These are phyloP conservation scores for Fusarium hostae DNA, from an alignment of 2,329 filamentous ascomycete species.

Conservation along the genomic window DNA sequence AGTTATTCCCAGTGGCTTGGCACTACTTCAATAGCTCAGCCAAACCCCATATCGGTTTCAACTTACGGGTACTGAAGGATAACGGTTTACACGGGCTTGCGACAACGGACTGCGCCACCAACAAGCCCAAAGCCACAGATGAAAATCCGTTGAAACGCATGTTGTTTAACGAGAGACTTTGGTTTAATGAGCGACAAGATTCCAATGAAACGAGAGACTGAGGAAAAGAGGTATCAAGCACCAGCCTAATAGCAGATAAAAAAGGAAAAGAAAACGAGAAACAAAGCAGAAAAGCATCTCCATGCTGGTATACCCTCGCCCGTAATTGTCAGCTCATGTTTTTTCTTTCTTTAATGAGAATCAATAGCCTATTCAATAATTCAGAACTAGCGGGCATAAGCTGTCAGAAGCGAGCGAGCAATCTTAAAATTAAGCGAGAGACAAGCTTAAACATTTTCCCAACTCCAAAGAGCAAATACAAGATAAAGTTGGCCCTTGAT, in stretches of 20 bases:
- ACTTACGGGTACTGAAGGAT: background rate
- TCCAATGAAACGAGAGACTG: background rate
- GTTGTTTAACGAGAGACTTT: background rate
- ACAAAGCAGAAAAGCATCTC: background rate
- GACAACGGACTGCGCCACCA: background rate
- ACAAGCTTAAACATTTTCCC: background rate
- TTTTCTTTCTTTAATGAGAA: background rate
- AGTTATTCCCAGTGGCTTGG: background rate
- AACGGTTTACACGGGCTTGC: background rate
- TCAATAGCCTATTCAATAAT: background rate
- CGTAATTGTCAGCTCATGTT: background rate
- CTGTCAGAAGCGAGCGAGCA: background rate
- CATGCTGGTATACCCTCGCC: fast-evolving
- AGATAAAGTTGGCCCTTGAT: too few relatives aligned
- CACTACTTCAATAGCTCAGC: background rate
- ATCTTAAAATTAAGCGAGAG: background rate
- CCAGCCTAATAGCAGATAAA: background rate
- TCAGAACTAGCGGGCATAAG: background rate
- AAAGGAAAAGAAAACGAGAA: background rate
- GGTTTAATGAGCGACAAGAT: too few relatives aligned
- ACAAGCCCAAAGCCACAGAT: fast-evolving
- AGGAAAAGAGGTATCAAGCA: background rate
- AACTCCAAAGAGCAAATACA: too few relatives aligned
- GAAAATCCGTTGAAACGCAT: background rate
- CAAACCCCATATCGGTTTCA: background rate